Percentiles rank a stretch among this genome's conserved stretches.
Conservation (phyloP, 164 flowering plant species). For the Umbellularia californica region DNA sequence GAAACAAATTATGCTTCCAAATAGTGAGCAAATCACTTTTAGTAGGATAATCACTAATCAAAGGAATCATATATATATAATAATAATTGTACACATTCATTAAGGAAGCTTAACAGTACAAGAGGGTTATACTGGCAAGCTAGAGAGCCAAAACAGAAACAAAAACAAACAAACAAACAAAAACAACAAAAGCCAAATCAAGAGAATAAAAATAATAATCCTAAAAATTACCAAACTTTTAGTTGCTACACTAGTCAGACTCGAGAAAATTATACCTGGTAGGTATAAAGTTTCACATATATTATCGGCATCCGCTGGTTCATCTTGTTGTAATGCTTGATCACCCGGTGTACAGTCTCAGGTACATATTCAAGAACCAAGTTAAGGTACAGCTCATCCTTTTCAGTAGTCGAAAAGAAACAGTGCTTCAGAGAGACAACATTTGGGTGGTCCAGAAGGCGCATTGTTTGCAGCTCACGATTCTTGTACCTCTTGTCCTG, state of each 20-base stretch:
- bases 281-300: slow-evolving; percentile 51
- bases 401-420: slow-evolving; percentile 66
- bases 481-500: slow-evolving; percentile 79
- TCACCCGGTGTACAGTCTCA: slow-evolving; percentile 62
- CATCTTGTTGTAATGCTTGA: slow-evolving; percentile 54
- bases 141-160: too few species aligned
- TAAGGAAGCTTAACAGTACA: too few species aligned
- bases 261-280: slow-evolving; percentile 34
- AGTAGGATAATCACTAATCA: too few species aligned
- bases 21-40: too few species aligned
- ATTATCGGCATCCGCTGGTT: slow-evolving; percentile 60
- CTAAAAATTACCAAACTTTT: too few species aligned
- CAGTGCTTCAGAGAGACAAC: slow-evolving; percentile 55
- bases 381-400: slow-evolving; percentile 57
- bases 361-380: slow-evolving; percentile 66
- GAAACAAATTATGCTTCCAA: too few species aligned
- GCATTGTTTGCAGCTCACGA: slow-evolving; percentile 77
- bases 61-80: too few species aligned
- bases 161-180: too few species aligned
- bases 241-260: not conserved
- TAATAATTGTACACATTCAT: too few species aligned
- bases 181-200: too few species aligned
- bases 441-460: slow-evolving; percentile 62
- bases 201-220: too few species aligned
- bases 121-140: too few species aligned